Conservation (phyloP, 1,284 basidiomycete genomes). For the Boletus mariae region DNA sequence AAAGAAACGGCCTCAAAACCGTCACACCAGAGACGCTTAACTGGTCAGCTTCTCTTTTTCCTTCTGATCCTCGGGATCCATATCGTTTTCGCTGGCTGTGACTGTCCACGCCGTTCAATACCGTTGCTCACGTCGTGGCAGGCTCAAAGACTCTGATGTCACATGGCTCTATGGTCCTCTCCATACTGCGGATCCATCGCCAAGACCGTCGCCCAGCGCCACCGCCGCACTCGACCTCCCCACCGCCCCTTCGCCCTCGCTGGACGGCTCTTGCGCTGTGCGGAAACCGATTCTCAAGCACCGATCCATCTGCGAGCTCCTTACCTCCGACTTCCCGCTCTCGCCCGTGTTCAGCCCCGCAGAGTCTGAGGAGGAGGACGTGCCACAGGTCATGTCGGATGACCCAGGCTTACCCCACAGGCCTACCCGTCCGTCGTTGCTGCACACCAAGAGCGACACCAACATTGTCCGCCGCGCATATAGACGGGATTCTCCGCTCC, state of each 20-base stretch:
- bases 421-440: constrained; percentile 49
- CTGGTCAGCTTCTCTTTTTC: constrained; percentile 63
- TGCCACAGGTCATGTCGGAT: constrained; percentile 21
- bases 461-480: constrained; percentile 58
- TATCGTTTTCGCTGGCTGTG: no score
- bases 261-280: constrained; percentile 31
- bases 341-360: constrained; percentile 56
- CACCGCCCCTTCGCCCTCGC: constrained; percentile 33
- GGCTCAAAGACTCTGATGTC: constrained; percentile 99
- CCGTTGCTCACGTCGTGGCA: constrained; percentile 35
- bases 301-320: constrained; percentile 88
- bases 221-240: constrained; percentile 36
- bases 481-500: constrained; percentile 66
- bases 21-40: constrained; percentile 97
- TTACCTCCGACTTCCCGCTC: constrained; percentile 61
- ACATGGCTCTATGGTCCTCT: constrained; percentile 99
- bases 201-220: constrained; percentile 26
- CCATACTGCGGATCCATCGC: constrained; percentile 77
- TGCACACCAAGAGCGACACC: constrained; percentile 83
- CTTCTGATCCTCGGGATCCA: not conserved
- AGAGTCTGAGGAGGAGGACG: constrained; percentile 34
- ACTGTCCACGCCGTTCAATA: not conserved
- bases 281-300: constrained; percentile 96
- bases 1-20: constrained; percentile 94
- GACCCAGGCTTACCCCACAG: constrained; percentile 8